Evolutionary conservation across 2,329 filamentous ascomycete genomes (phyloP), one percentile per base, ranked within the genome.

Genomic region (Talaromyces marneffei): DNA sequence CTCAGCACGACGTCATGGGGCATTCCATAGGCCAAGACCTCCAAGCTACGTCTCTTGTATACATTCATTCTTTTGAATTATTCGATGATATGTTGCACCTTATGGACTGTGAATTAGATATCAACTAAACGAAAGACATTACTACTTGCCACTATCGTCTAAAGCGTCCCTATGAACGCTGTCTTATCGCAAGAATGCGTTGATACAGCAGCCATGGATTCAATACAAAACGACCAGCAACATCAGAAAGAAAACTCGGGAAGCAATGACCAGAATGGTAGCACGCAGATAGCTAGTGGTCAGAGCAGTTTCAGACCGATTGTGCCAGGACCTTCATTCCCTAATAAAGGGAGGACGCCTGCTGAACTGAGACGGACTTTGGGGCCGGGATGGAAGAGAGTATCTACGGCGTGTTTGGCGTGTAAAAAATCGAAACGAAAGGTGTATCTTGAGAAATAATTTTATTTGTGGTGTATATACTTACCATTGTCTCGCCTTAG

Each of bases 381-480:
- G 18, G 59, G 40, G 10, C 29, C 52, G 4, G 42, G 64, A 0
- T 70, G 70, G 67, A 75, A 75, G 60, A 66, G 74, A 3, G 74
- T 75, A 1, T 76, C 74, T 5, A 76, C 74, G 46, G 74, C 74
- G 9, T 76, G 74, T 66, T 52, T 75, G 57, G 71, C 73, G 2
- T 76, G 74, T 64, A 76, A 76, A 52, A 75, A 75, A 61, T 76
- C 74, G 2, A 76, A 76, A 61, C 69, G 74, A 3, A 76, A 76
- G 71, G 73, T 67, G 59, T 59, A 64, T 64, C 4, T 40, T 8
- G 18, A 8, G 14, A 0, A 16, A 39, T 35, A 1, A 5, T 29
- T 27, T 10, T 10, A 3, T 37, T 55, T 29, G 2, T 40, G 12
- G 48, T 12, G 9, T 33, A 12, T 23, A 35, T 33, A 14, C 48